Conservation (phyloP, 495 filamentous ascomycete genomes). For the Xylaria curta region DNA sequence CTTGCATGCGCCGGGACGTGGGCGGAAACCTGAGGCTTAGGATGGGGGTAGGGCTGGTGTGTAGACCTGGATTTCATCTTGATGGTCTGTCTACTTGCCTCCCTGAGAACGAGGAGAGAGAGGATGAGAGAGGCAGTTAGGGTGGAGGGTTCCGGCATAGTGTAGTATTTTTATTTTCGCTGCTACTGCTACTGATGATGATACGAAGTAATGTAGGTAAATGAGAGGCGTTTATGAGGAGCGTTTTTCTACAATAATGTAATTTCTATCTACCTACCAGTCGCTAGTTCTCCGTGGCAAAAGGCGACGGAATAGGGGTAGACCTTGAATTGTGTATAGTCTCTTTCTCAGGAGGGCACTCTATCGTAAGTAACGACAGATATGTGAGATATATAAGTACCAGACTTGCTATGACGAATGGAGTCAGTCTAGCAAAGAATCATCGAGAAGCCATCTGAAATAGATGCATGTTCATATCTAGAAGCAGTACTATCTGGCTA, state of each 20-base stretch:
- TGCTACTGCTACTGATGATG: not conserved
- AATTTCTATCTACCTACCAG: not conserved
- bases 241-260: not conserved
- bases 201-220: not conserved
- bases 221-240: not conserved
- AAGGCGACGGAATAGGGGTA: not conserved
- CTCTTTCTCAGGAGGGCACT: not conserved
- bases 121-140: not conserved
- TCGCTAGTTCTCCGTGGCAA: not conserved
- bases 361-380: not conserved
- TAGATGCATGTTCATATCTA: not conserved
- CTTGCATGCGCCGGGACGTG: slow-evolving; percentile 37
- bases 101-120: not conserved
- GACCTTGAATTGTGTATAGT: not conserved
- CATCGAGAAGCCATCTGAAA: not conserved
- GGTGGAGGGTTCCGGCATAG: not conserved
- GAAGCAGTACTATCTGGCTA: not conserved
- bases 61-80: not conserved
- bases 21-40: slow-evolving; percentile 28
- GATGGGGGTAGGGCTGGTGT: not conserved
- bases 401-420: not conserved
- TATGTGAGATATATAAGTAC: not conserved
- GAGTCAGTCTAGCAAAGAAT: not conserved
- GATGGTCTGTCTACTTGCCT: not conserved
- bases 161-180: not conserved